Conservation (phyloP, 208 protist genomes). For the Tritrichomonas foetus region DNA sequence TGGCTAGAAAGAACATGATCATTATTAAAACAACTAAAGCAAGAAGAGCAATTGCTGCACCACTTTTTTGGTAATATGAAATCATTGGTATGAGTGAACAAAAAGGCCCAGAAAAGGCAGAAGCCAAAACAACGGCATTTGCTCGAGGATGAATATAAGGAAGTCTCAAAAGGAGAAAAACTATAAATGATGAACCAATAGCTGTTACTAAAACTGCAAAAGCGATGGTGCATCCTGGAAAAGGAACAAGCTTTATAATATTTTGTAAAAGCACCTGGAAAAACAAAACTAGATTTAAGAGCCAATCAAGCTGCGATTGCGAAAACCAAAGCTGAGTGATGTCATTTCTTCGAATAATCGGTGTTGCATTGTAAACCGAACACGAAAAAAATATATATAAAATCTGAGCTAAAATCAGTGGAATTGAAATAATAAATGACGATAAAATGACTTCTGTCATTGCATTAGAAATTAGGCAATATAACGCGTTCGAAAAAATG, state of each 20-base stretch:
- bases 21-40: neutral
- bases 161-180: neutral
- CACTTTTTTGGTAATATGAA: neutral
- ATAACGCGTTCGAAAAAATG: neutral
- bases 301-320: neutral
- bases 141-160: neutral
- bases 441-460: neutral
- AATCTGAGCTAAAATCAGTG: neutral
- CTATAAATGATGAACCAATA: no score
- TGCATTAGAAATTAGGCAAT: no score
- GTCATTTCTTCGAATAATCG: neutral
- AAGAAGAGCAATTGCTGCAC: neutral
- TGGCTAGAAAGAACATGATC: neutral
- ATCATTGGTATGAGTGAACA: neutral
- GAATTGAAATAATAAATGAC: neutral
- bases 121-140: neutral
- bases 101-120: neutral
- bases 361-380: neutral
- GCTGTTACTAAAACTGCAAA: neutral
- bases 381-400: slow-evolving; percentile 17
- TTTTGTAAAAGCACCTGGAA: neutral
- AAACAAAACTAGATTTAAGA: neutral
- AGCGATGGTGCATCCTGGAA: neutral
- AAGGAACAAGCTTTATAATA: neutral
- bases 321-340: slow-evolving; percentile 17